These are phyloP conservation scores for Medicago arabica DNA, from an alignment of 306 rosid genomes.

Conservation along the genomic window DNA sequence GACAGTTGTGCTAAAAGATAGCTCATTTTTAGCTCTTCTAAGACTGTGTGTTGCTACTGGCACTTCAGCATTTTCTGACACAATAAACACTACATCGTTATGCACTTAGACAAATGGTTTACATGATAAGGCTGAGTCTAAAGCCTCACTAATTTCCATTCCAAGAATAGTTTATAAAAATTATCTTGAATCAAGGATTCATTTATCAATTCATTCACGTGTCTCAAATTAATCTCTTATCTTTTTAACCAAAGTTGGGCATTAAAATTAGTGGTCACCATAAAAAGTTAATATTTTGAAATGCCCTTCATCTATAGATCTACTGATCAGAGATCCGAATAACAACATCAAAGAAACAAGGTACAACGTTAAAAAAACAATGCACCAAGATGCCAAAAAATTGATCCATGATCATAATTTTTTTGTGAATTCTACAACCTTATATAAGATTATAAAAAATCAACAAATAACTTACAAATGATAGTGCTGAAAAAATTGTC, in stretches of 20 bases:
- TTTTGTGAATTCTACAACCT: conserved; percentile 1
- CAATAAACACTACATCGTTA: conserved; percentile 6
- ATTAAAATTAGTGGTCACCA: conserved; percentile 3
- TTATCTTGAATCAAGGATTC: conserved; percentile 17
- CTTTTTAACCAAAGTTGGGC: background rate
- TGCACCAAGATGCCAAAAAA: background rate
- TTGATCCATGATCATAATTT: conserved; percentile 22
- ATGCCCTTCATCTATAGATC: conserved; percentile 23
- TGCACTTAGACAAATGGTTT: conserved; percentile 17
- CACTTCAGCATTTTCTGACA: conserved; percentile 11
- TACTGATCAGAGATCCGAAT: conserved; percentile 10
- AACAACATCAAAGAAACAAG: conserved; percentile 3
- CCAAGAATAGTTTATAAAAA: conserved; percentile 12
- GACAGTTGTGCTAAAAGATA: conserved; percentile 4
- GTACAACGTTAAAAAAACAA: background rate
- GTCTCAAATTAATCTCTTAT: background rate
- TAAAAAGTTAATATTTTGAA: conserved; percentile 2
- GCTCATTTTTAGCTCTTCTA: conserved; percentile 19
- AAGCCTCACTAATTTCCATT: background rate
- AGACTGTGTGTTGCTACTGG: background rate
- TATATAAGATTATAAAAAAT: conserved; percentile 14
- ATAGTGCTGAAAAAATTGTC: conserved; percentile 80
- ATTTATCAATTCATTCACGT: background rate
- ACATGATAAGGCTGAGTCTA: conserved; percentile 11
- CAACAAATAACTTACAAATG: conserved; percentile 70